phyloP scores from a whole-genome alignment of 2,329 filamentous ascomycete species.

The Aspergillus sp. region DNA sequence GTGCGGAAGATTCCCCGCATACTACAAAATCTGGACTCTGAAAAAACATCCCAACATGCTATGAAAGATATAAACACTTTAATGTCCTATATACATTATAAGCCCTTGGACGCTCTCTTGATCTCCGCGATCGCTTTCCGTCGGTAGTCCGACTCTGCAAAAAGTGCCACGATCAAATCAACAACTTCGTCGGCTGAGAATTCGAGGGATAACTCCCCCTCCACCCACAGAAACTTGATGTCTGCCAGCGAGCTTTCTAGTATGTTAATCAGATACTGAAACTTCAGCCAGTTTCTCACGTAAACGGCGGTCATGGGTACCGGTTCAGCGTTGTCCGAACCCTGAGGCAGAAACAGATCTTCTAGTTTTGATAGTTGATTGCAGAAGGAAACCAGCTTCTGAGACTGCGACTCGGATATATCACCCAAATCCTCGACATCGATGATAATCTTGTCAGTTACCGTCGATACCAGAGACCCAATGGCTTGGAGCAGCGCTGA shows the following conservation, averaged over 20 bases:
- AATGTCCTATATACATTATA: neutral
- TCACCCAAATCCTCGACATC: conserved; percentile 64
- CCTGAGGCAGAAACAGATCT: conserved; percentile 55
- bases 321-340: conserved; percentile 30
- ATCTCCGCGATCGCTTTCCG: conserved; percentile 60
- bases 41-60: neutral
- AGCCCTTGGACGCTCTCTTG: conserved; percentile 32
- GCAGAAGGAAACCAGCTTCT: conserved; percentile 58
- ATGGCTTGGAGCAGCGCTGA: conserved; percentile 63
- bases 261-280: conserved; percentile 64
- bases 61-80: neutral
- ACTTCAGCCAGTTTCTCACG: conserved; percentile 63
- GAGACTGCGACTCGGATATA: conserved; percentile 63
- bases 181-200: conserved; percentile 62
- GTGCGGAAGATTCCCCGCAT: conserved; percentile 31
- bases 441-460: conserved; percentile 59
- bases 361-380: conserved; percentile 56
- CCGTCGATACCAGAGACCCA: conserved; percentile 58
- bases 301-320: conserved; percentile 61
- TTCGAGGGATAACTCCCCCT: conserved; percentile 63
- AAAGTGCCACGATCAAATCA: conserved; percentile 63
- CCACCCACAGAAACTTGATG: conserved; percentile 65
- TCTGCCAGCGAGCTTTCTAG: conserved; percentile 63
- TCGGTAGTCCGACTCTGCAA: conserved; percentile 62
- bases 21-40: neutral